Conservation (phyloP, 768 basidiomycete species). For the Kondoa malvinella region DNA sequence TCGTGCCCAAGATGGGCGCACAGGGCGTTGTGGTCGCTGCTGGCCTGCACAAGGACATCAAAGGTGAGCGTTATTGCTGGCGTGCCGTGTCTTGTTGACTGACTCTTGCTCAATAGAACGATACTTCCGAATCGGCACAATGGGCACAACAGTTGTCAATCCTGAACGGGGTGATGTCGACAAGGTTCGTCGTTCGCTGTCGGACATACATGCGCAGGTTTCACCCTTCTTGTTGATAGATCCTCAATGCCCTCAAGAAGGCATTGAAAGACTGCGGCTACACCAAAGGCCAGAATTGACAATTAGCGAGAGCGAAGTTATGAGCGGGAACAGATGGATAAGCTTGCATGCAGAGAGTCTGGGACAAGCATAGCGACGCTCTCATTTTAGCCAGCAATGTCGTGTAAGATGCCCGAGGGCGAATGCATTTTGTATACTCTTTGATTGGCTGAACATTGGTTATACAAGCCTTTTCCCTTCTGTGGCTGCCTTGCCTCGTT, state of each 20-base stretch:
- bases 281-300: conserved; percentile 6
- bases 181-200: background rate
- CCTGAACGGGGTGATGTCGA: conserved; percentile 16
- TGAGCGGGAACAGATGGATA: background rate
- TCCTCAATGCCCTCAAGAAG: conserved; percentile 17
- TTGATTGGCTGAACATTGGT: no score
- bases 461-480: conserved; percentile 4
- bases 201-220: no score
- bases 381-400: no score
- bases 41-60: conserved; percentile 66
- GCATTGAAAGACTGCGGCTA: conserved; percentile 16
- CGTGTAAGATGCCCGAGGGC: no score
- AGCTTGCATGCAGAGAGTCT: no score
- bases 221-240: background rate
- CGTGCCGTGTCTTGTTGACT: background rate
- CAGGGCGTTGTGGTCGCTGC: conserved; percentile 67
- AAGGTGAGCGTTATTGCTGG: conserved; percentile 26
- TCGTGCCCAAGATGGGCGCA: conserved; percentile 56
- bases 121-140: conserved; percentile 17
- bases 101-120: conserved; percentile 3
- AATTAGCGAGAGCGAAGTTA: background rate
- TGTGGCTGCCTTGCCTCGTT: background rate
- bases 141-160: conserved; percentile 16
- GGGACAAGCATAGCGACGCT: no score
- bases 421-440: no score